Conservation (phyloP, 148 eudicot species). For the Pharnaceum exiguum region DNA sequence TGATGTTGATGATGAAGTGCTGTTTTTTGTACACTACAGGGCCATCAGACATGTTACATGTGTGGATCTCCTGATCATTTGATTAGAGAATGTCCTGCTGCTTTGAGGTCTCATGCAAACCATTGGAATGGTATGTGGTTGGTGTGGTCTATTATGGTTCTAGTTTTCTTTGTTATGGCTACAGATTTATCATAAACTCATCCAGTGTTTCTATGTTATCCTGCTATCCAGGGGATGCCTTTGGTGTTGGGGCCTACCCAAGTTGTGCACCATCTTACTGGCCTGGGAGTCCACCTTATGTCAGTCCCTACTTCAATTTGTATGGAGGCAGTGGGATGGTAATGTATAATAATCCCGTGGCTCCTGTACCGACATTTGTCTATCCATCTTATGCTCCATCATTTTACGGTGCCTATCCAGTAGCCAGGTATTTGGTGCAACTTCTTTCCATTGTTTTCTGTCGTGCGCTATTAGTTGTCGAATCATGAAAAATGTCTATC, state of each 20-base stretch:
- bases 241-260: constrained; percentile 37
- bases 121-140: constrained; percentile 22
- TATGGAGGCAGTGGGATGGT: constrained; percentile 54
- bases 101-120: constrained; percentile 31
- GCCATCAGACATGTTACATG: constrained; percentile 47
- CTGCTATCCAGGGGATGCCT: constrained; percentile 30
- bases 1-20: too few relatives aligned
- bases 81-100: constrained; percentile 58
- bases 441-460: neutral
- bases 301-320: constrained; percentile 39
- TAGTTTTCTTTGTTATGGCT: neutral
- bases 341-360: constrained; percentile 43
- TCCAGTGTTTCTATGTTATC: constrained; percentile 7
- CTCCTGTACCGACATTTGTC: constrained; percentile 33
- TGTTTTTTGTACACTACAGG: constrained; percentile 44
- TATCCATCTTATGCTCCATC: constrained; percentile 43
- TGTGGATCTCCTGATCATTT: constrained; percentile 77
- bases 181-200: neutral
- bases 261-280: constrained; percentile 51
- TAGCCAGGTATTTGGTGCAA: constrained; percentile 36
- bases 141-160: neutral
- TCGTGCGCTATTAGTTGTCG: neutral
- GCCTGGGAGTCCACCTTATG: constrained; percentile 37
- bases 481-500: too few relatives aligned
- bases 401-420: constrained; percentile 35